Base-by-base conservation (phyloP, 192 early-diverging fungal genomes). In the Backusella circina region DNA sequence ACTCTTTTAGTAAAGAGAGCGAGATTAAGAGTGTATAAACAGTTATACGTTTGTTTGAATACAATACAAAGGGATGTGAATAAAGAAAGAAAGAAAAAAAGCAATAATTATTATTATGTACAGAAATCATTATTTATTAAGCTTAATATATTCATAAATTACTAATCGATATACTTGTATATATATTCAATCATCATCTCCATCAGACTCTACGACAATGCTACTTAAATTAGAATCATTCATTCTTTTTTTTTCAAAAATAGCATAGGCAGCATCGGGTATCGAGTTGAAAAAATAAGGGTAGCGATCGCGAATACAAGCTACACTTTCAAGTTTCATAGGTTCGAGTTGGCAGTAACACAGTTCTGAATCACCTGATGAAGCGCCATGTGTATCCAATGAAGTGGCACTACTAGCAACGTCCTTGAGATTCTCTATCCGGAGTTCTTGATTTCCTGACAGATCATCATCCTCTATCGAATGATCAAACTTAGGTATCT, bases 231-330 rank as follows among this genome's bases (percentile, higher is more conserved):
- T n/a, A 47, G 44, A 47, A 47, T 21, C 5, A 1, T n/a, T 16
- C 7, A 47, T 0, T 7, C 7, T 28, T 28, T 28, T 61, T 1
- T 57, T n/a, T 28, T 26, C 26, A 9, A 61, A 61, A 15, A 78
- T 78, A 32, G 81, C 71, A 35, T 50, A 26, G 2, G 64, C 67
- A 23, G 81, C 81, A 38, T 79, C 71, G 54, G 73, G 54, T 23
- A 83, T 54, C 10, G 77, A 73, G 13, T 37, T 50, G 35, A 76
- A 78, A 65, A 83, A 83, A 72, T 70, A 79, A 5, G 73, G 77
- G 35, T 74, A 79, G 8, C 35, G 21, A 30, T 83, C 81, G 16
- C 39, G 77, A 33, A 82, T 50, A 13, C 33, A 37, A 28, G 66
- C 33, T 28, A 78, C 36, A 2, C 12, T 32, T 28, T 10, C 23